These are phyloP conservation scores for Eremochloa ophiuroides DNA, from an alignment of 176 grass and related monocot species.

Conservation along the genomic window DNA sequence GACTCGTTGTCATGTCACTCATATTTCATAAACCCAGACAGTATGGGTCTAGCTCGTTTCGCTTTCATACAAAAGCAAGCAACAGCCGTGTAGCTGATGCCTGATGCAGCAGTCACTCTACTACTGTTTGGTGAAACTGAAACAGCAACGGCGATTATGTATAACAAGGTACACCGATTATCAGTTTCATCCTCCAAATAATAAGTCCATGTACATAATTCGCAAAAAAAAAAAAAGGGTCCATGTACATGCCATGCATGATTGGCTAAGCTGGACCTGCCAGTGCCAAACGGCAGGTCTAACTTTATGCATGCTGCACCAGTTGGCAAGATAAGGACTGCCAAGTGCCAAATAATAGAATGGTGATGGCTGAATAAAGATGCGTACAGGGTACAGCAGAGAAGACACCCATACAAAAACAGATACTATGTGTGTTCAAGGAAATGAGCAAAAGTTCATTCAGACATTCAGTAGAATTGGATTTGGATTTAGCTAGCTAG, in stretches of 20 bases:
- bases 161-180: neutral
- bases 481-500: neutral
- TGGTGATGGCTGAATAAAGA: neutral
- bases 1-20: neutral
- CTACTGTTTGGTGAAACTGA: constrained; percentile 6
- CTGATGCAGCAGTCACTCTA: neutral
- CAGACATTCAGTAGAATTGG: neutral
- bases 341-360: neutral
- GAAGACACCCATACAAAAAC: constrained; percentile 1
- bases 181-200: neutral
- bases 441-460: neutral
- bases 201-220: neutral
- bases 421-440: neutral
- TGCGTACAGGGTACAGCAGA: neutral
- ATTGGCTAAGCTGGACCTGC: constrained; percentile 1
- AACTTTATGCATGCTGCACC: constrained; percentile 15
- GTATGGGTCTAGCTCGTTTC: neutral
- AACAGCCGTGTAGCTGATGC: neutral
- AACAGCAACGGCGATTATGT: neutral
- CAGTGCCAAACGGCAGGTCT: constrained; percentile 23
- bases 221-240: no score
- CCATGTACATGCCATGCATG: neutral
- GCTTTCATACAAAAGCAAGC: neutral
- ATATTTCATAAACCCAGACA: constrained; percentile 8
- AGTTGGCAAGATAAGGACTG: constrained; percentile 12